phyloP scores from a whole-genome alignment of 2,329 filamentous ascomycete species.

The Aspergillus pseudoviridinutans region DNA sequence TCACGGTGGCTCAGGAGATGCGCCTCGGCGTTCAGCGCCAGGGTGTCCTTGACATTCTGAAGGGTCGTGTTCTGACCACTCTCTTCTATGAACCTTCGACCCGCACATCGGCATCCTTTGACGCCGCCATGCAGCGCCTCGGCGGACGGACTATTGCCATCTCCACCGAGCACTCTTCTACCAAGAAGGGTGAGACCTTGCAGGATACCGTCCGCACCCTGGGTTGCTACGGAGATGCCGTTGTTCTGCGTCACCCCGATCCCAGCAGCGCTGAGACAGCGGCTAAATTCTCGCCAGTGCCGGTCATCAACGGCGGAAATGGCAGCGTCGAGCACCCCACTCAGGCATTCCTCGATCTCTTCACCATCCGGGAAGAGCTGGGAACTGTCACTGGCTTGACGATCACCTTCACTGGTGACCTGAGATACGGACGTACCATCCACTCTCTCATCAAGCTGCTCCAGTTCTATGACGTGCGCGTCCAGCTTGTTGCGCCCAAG shows the following conservation, averaged over 20 bases:
- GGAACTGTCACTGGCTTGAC: conserved; percentile 93
- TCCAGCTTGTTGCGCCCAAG: conserved; percentile 85
- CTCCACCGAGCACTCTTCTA: conserved; percentile 78
- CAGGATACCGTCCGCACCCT: conserved; percentile 92
- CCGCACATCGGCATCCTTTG: conserved; percentile 90
- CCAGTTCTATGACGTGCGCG: conserved; percentile 88
- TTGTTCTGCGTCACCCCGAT: conserved; percentile 91
- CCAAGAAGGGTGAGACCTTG: conserved; percentile 89
- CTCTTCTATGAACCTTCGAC: conserved; percentile 99
- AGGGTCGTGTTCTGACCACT: conserved; percentile 79
- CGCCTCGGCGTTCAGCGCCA: conserved; percentile 88
- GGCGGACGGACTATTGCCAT: conserved; percentile 82
- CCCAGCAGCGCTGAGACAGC: conserved; percentile 77
- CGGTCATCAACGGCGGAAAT: conserved; percentile 96
- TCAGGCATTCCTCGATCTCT: conserved; percentile 94
- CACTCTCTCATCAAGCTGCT: conserved; percentile 94
- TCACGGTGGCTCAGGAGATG: conserved; percentile 98
- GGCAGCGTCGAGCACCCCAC: conserved; percentile 95
- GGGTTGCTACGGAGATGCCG: conserved; percentile 88
- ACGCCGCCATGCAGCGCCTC: conserved; percentile 96
- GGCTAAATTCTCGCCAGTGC: conserved; percentile 81
- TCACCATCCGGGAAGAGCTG: conserved; percentile 96
- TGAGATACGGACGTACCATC: conserved; percentile 88
- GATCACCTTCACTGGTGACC: conserved; percentile 92
- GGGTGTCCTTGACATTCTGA: conserved; percentile 81